Base-by-base conservation (phyloP, 78 protist genomes). In the Dictyostelium firmibasis region DNA sequence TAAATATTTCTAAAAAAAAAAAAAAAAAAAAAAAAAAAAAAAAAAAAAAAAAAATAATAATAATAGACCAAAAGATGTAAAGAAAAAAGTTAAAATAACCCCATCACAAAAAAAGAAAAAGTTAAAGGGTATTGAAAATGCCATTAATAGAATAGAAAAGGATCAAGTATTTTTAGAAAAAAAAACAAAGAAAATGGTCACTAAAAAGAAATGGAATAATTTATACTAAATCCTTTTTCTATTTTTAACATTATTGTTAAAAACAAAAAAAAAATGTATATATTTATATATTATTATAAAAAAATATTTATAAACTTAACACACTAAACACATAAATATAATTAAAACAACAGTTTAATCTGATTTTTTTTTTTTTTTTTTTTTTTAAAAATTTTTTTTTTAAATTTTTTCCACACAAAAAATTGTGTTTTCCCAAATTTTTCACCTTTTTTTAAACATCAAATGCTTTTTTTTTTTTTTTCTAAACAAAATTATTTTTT, bases 151-250 rank as follows among this genome's bases (percentile, higher is more conserved):
- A 69, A 27, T 62, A 41, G 93, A 88, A 60, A 88, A 88, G 16
- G 50, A 27, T 16, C 79, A 74, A 18, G 75, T 44, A 8, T 16
- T 33, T 36, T 27, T 88, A 25, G 93, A 88, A 25, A 88, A 88
- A 50, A 79, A 67, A 44, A 3, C 50, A 25, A 88, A 88, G 31
- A 88, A 88, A 35, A 5, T 27, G 7, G 50, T 33, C 27, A 31
- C 76, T 8, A 88, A 88, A 79, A 88, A 88, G 86, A 88, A 84
- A 88, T 88, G 93, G 93, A 88, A 88, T 69, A 9, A 85, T 43
- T 88, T 88, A 44, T 88, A 88, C 79, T 88, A 81, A 67, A 60
- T 23, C 5, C 23, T 27, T 60, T 67, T 25, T 60, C 23, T 23
- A 18, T 14, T 60, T 60, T 20, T 23, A 60, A 60, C 27, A 57